A percentile compares a stretch with the other conserved stretches of the same genome.
phyloP scores from a whole-genome alignment of 768 basidiomycete species.

The Calocera viscosa region DNA sequence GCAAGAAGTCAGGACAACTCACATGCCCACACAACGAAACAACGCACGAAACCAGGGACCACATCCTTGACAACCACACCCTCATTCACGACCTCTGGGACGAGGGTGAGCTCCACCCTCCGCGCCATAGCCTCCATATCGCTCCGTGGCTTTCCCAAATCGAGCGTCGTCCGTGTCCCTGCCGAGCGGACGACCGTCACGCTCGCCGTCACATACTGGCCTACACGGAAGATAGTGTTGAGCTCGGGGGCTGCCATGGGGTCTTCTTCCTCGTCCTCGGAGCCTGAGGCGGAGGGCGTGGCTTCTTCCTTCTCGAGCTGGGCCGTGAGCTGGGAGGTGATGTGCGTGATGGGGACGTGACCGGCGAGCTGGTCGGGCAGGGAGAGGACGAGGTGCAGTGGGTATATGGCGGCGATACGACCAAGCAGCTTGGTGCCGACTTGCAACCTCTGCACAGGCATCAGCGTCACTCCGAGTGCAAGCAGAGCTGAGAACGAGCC shows the following conservation, averaged over 20 bases:
- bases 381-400: slow-evolving; percentile 81
- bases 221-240: slow-evolving; percentile 59
- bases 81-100: slow-evolving; percentile 72
- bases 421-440: slow-evolving; percentile 79
- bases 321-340: slow-evolving; percentile 65
- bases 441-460: slow-evolving; percentile 46
- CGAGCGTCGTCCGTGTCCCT: slow-evolving; percentile 48
- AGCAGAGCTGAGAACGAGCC: slow-evolving; percentile 31
- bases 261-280: slow-evolving; percentile 13
- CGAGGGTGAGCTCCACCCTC: slow-evolving; percentile 71
- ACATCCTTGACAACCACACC: slow-evolving; percentile 71
- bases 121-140: slow-evolving; percentile 55
- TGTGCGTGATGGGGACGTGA: slow-evolving; percentile 87
- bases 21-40: slow-evolving; percentile 7
- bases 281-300: slow-evolving; percentile 17
- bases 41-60: slow-evolving; percentile 58
- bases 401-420: slow-evolving; percentile 75
- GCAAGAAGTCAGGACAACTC: slow-evolving; percentile 6
- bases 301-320: slow-evolving; percentile 44
- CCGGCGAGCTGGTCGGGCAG: slow-evolving; percentile 91
- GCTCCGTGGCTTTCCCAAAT: slow-evolving; percentile 41
- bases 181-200: slow-evolving; percentile 58
- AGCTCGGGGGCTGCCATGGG: slow-evolving; percentile 46
- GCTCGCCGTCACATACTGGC: slow-evolving; percentile 72
- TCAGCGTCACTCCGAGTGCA: slow-evolving; percentile 12